Evolutionary conservation across 495 filamentous ascomycete genomes (phyloP).

Genomic region (Hyaloscypha hepaticicola): DNA sequence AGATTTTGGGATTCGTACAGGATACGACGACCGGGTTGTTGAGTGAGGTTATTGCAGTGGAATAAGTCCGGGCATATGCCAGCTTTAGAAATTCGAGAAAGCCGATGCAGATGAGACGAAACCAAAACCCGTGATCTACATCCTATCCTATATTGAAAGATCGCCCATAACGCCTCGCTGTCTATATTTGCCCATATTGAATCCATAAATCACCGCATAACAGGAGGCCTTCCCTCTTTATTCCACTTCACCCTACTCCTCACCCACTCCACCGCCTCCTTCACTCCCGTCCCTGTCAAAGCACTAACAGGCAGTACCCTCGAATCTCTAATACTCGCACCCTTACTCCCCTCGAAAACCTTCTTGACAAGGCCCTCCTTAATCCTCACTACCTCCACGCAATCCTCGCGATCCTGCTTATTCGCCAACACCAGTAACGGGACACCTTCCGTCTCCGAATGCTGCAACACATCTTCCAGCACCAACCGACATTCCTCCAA

Average conservation of each 20-base stretch:
- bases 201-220: conserved; percentile 68
- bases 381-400: conserved; percentile 92
- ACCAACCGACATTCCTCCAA: conserved; percentile 88
- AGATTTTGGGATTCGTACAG: conserved; percentile 29
- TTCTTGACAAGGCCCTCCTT: conserved; percentile 93
- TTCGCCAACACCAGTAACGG: conserved; percentile 92
- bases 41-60: conserved; percentile 5
- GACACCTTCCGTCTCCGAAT: conserved; percentile 82
- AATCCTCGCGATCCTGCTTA: conserved; percentile 97
- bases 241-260: conserved; percentile 92
- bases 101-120: background rate
- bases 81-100: background rate
- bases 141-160: background rate
- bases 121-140: background rate
- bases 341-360: conserved; percentile 92
- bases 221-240: conserved; percentile 84
- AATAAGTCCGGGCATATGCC: no score
- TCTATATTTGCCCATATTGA: conserved; percentile 14
- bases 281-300: conserved; percentile 84
- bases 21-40: conserved; percentile 28
- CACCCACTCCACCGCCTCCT: conserved; percentile 95
- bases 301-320: conserved; percentile 90
- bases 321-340: conserved; percentile 79
- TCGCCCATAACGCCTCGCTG: conserved; percentile 24
- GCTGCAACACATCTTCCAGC: conserved; percentile 81